Percentiles rank a stretch among this genome's conserved stretches.
phyloP scores from a whole-genome alignment of 2,329 filamentous ascomycete genomes.

The Penicillium sp. region DNA sequence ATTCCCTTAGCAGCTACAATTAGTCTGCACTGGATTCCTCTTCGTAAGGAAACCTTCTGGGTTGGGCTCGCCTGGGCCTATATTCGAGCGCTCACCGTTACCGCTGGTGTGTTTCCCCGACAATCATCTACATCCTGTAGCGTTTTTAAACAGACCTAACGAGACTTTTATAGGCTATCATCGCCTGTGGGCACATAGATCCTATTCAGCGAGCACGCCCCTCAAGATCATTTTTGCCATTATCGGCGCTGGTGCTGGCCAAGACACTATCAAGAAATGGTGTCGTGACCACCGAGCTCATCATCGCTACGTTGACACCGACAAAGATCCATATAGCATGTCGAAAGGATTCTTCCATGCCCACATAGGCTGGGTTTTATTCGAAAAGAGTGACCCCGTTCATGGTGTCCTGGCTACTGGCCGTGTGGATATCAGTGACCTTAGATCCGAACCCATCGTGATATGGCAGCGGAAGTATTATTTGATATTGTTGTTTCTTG shows the following conservation, averaged over 20 bases:
- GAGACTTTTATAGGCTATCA: constrained; percentile 64
- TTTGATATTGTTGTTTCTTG: constrained; percentile 60
- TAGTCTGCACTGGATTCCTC: constrained; percentile 18
- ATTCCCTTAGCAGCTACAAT: constrained; percentile 18
- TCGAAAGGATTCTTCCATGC: constrained; percentile 82
- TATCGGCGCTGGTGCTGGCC: constrained; percentile 76
- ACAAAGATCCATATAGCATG: constrained; percentile 86
- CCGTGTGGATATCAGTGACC: constrained; percentile 81
- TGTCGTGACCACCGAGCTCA: constrained; percentile 81
- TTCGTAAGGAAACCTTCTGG: constrained; percentile 9
- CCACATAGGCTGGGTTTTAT: constrained; percentile 84
- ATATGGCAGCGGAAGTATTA: constrained; percentile 85
- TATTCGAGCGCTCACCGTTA: constrained; percentile 18
- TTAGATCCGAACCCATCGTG: constrained; percentile 81
- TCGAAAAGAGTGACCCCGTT: constrained; percentile 72
- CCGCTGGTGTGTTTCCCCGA: constrained; percentile 11
- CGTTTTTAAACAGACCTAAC: background rate
- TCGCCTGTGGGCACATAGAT: constrained; percentile 81
- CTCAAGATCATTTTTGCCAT: constrained; percentile 79
- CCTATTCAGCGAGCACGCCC: constrained; percentile 74
- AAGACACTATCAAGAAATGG: constrained; percentile 87
- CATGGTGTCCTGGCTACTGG: constrained; percentile 72
- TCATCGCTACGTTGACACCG: constrained; percentile 86
- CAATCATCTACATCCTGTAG: no score
- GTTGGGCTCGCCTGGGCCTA: constrained; percentile 12